These are phyloP conservation scores for Sporothrix protearum DNA, from an alignment of 2,329 filamentous ascomycete genomes.

Conservation along the genomic window DNA sequence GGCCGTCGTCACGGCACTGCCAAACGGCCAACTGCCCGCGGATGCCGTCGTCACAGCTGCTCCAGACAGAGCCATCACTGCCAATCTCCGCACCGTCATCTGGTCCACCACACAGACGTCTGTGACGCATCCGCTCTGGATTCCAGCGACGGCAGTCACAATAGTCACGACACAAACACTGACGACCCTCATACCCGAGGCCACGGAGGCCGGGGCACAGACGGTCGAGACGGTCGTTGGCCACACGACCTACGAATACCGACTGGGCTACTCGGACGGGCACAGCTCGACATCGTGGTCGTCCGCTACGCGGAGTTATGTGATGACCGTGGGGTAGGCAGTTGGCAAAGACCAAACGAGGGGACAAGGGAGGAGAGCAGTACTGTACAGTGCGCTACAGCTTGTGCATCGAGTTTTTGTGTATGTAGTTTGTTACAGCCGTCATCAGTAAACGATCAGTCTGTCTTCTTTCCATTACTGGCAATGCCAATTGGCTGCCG, in stretches of 20 bases:
- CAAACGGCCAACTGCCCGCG: neutral
- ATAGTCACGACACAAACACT: slow-evolving; percentile 18
- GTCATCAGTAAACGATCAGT: neutral
- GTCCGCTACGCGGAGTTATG: slow-evolving; percentile 14
- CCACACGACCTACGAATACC: slow-evolving; percentile 21
- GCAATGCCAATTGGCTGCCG: slow-evolving; percentile 35
- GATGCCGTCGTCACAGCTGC: neutral
- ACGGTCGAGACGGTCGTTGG: slow-evolving; percentile 20
- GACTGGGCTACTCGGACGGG: slow-evolving; percentile 21
- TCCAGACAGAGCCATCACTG: neutral
- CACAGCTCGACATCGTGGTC: slow-evolving; percentile 25
- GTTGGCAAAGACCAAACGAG: too few relatives aligned
- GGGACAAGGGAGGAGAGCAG: neutral
- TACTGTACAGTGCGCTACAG: neutral
- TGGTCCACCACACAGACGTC: slow-evolving; percentile 19
- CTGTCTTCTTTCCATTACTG: slow-evolving; percentile 13
- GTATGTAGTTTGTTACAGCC: neutral
- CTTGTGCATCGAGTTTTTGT: neutral
- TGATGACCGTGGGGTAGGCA: slow-evolving; percentile 5
- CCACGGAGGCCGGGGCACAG: neutral
- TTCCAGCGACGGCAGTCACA: slow-evolving; percentile 17
- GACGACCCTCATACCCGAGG: slow-evolving; percentile 9
- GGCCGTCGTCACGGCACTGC: neutral
- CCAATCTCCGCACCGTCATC: slow-evolving; percentile 3
- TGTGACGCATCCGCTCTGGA: slow-evolving; percentile 18